These are phyloP conservation scores for Potentilla sterilis DNA, from an alignment of 306 rosid genomes.

Conservation along the genomic window DNA sequence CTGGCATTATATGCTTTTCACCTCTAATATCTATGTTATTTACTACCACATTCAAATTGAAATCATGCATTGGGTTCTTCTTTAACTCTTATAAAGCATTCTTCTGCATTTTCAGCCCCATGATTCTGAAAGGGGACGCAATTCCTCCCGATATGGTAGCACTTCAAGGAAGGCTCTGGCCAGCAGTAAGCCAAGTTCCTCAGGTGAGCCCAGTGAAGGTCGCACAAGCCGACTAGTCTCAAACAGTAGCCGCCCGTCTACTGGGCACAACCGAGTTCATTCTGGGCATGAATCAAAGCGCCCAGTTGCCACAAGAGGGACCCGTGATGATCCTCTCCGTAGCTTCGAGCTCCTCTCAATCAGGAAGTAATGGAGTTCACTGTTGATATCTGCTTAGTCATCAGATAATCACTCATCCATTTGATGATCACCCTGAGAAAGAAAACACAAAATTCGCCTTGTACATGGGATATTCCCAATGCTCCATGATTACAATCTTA, in stretches of 20 bases:
- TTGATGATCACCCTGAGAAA: conserved; percentile 19
- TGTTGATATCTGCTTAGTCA: background rate
- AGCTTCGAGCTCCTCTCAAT: conserved; percentile 85
- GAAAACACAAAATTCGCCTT: conserved; percentile 9
- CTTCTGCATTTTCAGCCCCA: conserved; percentile 46
- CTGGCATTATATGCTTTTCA: background rate
- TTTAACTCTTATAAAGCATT: conserved; percentile 10
- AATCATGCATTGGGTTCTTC: background rate
- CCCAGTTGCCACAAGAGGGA: conserved; percentile 44
- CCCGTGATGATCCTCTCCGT: conserved; percentile 75
- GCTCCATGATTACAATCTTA: conserved; percentile 27
- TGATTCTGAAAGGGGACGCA: conserved; percentile 68
- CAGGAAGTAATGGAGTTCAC: conserved; percentile 52
- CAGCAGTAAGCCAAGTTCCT: conserved; percentile 58
- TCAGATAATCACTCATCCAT: conserved; percentile 29
- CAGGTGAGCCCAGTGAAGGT: conserved; percentile 62
- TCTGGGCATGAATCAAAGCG: conserved; percentile 57
- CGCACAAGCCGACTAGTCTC: conserved; percentile 57
- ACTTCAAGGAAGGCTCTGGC: conserved; percentile 64
- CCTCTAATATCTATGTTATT: background rate
- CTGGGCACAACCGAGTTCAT: conserved; percentile 53
- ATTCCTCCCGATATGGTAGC: conserved; percentile 80
- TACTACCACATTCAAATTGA: background rate
- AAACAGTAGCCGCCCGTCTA: conserved; percentile 51
- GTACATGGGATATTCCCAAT: conserved; percentile 36